Evolutionary conservation across 768 basidiomycete genomes (phyloP).

Genomic region (Russula griseocarnosa): DNA sequence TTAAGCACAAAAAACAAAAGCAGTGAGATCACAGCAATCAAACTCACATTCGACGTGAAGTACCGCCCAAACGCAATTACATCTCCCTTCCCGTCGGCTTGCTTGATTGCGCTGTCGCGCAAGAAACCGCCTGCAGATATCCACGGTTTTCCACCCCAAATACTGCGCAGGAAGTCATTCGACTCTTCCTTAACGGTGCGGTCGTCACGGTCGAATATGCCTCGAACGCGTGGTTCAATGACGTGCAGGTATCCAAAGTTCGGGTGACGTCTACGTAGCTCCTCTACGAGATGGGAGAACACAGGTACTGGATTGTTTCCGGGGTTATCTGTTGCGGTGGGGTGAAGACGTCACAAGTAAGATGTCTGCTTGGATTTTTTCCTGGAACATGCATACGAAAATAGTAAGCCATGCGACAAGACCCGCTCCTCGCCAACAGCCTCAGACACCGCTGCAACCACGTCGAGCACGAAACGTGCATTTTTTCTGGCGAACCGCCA

Average conservation of each 20-base stretch:
- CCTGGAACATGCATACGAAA: background rate
- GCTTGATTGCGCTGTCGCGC: conserved; percentile 39
- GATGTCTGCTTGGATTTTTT: background rate
- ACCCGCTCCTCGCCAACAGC: conserved; percentile 43
- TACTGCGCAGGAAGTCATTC: conserved; percentile 44
- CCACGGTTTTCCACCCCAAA: conserved; percentile 43
- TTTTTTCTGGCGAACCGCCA: conserved; percentile 50
- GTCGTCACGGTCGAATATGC: background rate
- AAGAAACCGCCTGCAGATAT: conserved; percentile 47
- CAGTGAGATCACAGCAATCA: background rate
- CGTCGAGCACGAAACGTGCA: conserved; percentile 44
- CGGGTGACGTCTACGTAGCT: conserved; percentile 41
- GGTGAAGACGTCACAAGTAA: no score
- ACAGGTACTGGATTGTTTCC: conserved; percentile 54
- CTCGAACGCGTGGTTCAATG: conserved; percentile 33
- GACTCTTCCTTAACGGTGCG: conserved; percentile 24
- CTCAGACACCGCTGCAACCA: conserved; percentile 39
- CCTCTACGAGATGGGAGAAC: conserved; percentile 47
- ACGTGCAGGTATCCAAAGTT: conserved; percentile 41
- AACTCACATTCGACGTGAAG: conserved; percentile 35
- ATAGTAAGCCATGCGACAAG: conserved; percentile 35
- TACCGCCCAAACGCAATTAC: conserved; percentile 39
- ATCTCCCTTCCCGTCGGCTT: conserved; percentile 36
- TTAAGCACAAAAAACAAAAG: background rate
- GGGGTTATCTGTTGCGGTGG: conserved; percentile 37